Conservation (phyloP, 106 monocot species). For the Xerophyta viscosa region DNA sequence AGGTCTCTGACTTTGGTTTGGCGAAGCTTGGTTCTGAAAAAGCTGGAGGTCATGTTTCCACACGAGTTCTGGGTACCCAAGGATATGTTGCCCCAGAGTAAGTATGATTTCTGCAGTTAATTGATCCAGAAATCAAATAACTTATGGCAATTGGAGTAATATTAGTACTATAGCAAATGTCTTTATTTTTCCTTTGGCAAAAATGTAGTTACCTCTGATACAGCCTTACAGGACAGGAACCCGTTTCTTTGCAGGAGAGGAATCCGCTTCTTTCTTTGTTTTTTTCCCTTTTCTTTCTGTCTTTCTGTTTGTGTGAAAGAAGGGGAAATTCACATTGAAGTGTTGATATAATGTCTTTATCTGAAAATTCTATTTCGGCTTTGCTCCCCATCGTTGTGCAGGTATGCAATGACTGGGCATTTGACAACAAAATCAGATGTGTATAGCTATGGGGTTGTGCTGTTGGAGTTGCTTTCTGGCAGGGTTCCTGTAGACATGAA, state of each 20-base stretch:
- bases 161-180: no score
- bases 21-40: conserved; percentile 95
- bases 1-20: conserved; percentile 93
- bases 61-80: conserved; percentile 91
- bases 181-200: not conserved
- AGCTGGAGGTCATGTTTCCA: conserved; percentile 97
- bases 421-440: conserved; percentile 99
- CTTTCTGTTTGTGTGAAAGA: no score
- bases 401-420: conserved; percentile 96
- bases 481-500: conserved; percentile 98
- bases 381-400: conserved; percentile 10
- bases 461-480: conserved; percentile 94
- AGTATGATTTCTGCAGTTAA: not conserved
- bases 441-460: conserved; percentile 97
- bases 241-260: no score
- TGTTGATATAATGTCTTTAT: no score
- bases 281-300: not conserved
- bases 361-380: no score
- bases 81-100: conserved; percentile 99
- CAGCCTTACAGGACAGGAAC: no score
- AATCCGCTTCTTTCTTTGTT: no score
- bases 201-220: not conserved
- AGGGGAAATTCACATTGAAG: no score
- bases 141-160: no score
- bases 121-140: no score